These are phyloP conservation scores for Arthrobotrys megalospora DNA, from an alignment of 2,329 filamentous ascomycete species.

Conservation along the genomic window DNA sequence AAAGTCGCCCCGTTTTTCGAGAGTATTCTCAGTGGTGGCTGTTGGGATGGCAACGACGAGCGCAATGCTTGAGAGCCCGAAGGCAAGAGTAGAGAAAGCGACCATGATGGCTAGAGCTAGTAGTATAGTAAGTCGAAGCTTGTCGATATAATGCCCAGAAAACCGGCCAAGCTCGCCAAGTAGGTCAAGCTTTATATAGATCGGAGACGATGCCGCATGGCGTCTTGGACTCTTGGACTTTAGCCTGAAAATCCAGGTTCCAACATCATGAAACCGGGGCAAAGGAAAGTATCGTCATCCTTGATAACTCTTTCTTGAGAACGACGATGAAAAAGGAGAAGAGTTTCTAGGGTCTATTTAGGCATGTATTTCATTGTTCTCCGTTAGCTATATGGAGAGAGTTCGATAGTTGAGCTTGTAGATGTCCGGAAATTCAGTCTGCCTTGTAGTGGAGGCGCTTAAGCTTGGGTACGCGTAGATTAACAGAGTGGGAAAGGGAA, in stretches of 20 bases:
- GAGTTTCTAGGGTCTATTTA: conserved; percentile 23
- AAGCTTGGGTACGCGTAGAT: not conserved
- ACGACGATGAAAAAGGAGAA: not conserved
- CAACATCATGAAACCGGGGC: conserved; percentile 16
- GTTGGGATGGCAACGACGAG: conserved; percentile 66
- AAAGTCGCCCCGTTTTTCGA: conserved; percentile 64
- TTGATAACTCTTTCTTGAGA: not conserved
- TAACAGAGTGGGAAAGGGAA: not conserved
- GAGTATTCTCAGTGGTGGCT: not conserved
- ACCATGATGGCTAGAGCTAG: conserved; percentile 44
- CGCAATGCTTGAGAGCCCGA: conserved; percentile 65
- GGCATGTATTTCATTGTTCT: conserved; percentile 19
- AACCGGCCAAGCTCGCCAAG: conserved; percentile 52
- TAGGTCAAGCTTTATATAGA: conserved; percentile 55
- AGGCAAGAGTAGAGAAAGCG: conserved; percentile 43
- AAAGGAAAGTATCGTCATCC: conserved; percentile 25
- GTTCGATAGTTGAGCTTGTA: not conserved
- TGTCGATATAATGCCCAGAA: conserved; percentile 34
- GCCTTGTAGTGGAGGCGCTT: not conserved
- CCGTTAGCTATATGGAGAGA: not conserved
- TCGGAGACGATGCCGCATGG: conserved; percentile 10
- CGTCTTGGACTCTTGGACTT: conserved; percentile 10
- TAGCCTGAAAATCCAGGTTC: conserved; percentile 43
- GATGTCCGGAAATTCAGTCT: not conserved
- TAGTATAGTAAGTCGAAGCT: conserved; percentile 14